phyloP scores from a whole-genome alignment of 1,139 yeast genomes.

The Pichia sp. region DNA sequence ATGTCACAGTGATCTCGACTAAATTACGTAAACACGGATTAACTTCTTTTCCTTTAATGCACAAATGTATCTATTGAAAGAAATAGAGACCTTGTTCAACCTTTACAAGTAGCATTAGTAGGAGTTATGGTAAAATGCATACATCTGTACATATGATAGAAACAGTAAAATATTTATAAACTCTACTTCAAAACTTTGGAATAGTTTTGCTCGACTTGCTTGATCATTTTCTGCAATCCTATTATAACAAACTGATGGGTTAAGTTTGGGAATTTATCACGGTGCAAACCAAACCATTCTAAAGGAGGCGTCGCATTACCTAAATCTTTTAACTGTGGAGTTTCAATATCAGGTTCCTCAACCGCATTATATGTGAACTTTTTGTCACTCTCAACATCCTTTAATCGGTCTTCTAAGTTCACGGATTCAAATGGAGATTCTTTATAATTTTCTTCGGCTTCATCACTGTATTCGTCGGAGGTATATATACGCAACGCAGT shows the following conservation, averaged over 20 bases:
- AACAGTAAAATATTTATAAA: not conserved
- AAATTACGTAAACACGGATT: too few species aligned
- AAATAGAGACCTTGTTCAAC: too few species aligned
- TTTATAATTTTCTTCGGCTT: constrained; percentile 26
- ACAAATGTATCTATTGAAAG: too few species aligned
- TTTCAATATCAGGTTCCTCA: constrained; percentile 75
- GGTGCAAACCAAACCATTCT: constrained; percentile 94
- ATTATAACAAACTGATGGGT: constrained; percentile 79
- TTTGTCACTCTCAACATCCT: constrained; percentile 57
- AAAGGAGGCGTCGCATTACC: constrained; percentile 98
- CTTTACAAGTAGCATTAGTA: too few species aligned
- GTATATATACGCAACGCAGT: constrained; percentile 35
- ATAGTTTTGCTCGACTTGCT: constrained; percentile 53
- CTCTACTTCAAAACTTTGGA: constrained; percentile 36
- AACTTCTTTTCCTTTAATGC: not conserved
- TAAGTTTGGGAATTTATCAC: constrained; percentile 77
- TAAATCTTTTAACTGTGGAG: constrained; percentile 83
- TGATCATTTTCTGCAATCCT: constrained; percentile 66
- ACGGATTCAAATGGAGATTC: constrained; percentile 33
- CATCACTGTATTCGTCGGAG: constrained; percentile 35
- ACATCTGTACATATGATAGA: too few species aligned
- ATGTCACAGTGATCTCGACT: not conserved
- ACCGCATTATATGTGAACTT: constrained; percentile 61
- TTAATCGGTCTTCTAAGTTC: constrained; percentile 52
- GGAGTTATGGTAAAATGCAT: too few species aligned